Conservation (phyloP, 352 stramenopile genomes). For the Phytopythium cucurbitacearum region DNA sequence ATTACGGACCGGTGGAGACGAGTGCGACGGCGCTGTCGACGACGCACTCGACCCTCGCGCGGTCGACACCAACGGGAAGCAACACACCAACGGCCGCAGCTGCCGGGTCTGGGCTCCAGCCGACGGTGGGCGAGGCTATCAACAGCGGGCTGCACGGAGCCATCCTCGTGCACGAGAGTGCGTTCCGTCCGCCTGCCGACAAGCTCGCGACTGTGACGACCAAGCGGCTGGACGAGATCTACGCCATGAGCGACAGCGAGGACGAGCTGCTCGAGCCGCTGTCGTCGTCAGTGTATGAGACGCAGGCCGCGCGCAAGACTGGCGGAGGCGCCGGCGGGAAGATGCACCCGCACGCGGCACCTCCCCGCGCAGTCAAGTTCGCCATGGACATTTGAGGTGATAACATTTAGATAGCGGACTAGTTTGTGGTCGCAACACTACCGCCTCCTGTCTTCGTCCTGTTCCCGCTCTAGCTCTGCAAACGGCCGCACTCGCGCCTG, state of each 20-base stretch:
- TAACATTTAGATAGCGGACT: no score
- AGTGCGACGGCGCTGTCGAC: slow-evolving; percentile 30
- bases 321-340: slow-evolving; percentile 17
- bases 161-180: slow-evolving; percentile 64
- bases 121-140: slow-evolving; percentile 21
- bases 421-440: slow-evolving; percentile 7
- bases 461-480: slow-evolving; percentile 19
- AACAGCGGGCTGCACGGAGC: slow-evolving; percentile 45
- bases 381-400: slow-evolving; percentile 34
- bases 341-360: slow-evolving; percentile 11
- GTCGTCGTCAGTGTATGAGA: slow-evolving; percentile 51
- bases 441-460: not conserved
- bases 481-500: slow-evolving; percentile 63
- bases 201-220: slow-evolving; percentile 55
- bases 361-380: slow-evolving; percentile 57
- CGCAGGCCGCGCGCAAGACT: slow-evolving; percentile 25
- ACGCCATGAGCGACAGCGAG: slow-evolving; percentile 83
- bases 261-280: slow-evolving; percentile 70
- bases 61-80: no score
- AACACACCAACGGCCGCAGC: not conserved
- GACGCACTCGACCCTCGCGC: not conserved
- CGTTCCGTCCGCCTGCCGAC: slow-evolving; percentile 38
- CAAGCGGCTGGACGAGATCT: slow-evolving; percentile 71
- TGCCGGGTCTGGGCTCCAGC: not conserved
- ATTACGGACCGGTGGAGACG: slow-evolving; percentile 47